Evolutionary conservation across 2,329 filamentous ascomycete species (phyloP).

Genomic region (Didymosphaeria variabile): DNA sequence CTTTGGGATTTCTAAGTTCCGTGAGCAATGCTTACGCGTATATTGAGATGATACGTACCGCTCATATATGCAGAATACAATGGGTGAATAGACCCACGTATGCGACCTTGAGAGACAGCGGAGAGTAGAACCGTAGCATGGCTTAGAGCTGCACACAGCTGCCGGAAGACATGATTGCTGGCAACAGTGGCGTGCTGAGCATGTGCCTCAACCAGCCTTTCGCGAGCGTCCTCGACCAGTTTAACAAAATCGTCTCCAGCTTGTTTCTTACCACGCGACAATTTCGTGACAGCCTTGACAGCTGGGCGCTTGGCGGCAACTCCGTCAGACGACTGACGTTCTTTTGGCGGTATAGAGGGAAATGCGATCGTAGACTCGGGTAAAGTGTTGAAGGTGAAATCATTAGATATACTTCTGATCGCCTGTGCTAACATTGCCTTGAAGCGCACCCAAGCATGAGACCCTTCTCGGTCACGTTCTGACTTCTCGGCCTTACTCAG

Average conservation of each 20-base stretch:
- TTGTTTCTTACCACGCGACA: constrained; percentile 36
- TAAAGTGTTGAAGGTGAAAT: constrained; percentile 87
- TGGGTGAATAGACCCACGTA: constrained; percentile 48
- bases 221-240: constrained; percentile 71
- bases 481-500: constrained; percentile 37
- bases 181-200: constrained; percentile 61
- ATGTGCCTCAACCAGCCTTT: constrained; percentile 71
- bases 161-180: constrained; percentile 66
- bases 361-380: constrained; percentile 93
- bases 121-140: constrained; percentile 52
- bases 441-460: constrained; percentile 69
- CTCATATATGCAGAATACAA: constrained; percentile 51
- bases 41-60: constrained; percentile 29
- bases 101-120: constrained; percentile 41
- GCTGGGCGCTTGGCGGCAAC: constrained; percentile 24
- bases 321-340: constrained; percentile 38
- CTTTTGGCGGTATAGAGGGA: constrained; percentile 66
- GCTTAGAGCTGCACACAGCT: constrained; percentile 47
- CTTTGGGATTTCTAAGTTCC: constrained; percentile 69
- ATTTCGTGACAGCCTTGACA: constrained; percentile 24
- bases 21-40: constrained; percentile 14
- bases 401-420: constrained; percentile 75
- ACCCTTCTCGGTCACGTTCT: constrained; percentile 52
- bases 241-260: constrained; percentile 61
- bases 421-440: constrained; percentile 74